These are phyloP conservation scores for Aspergillus viridinutans DNA, from an alignment of 2,329 filamentous ascomycete species.

Conservation along the genomic window DNA sequence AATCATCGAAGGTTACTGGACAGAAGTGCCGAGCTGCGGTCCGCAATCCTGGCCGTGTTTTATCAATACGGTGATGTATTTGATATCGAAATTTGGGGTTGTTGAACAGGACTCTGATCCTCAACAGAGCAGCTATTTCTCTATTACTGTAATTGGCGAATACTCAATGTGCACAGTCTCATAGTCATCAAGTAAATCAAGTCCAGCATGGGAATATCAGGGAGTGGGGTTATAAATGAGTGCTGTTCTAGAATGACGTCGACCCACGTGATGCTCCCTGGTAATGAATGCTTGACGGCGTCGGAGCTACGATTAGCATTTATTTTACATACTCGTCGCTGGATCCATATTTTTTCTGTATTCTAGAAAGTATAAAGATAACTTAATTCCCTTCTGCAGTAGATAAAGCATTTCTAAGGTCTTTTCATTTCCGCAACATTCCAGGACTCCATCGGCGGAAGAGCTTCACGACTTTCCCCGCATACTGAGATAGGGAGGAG, in stretches of 20 bases:
- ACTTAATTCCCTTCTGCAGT: not conserved
- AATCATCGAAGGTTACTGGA: not conserved
- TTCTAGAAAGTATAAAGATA: not conserved
- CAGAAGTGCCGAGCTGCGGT: not conserved
- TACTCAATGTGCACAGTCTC: not conserved
- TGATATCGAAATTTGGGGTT: not conserved
- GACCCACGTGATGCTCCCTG: constrained; percentile 15
- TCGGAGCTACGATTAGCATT: not conserved
- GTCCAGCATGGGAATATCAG: not conserved
- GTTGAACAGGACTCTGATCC: not conserved
- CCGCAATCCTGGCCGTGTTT: constrained; percentile 2
- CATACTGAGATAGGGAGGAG: not conserved
- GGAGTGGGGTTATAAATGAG: not conserved
- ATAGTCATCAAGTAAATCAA: not conserved
- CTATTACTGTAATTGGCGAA: not conserved
- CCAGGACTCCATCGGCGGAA: not conserved
- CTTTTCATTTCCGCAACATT: not conserved
- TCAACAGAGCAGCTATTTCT: not conserved
- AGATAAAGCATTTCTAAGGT: not conserved
- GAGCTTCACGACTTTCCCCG: not conserved
- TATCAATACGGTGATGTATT: not conserved
- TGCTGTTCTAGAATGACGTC: constrained; percentile 7
- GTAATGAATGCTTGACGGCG: not conserved
- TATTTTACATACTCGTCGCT: not conserved
- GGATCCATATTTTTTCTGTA: not conserved